These are phyloP conservation scores for Vigna unguiculata DNA, from an alignment of 306 rosid species.

Conservation along the genomic window DNA sequence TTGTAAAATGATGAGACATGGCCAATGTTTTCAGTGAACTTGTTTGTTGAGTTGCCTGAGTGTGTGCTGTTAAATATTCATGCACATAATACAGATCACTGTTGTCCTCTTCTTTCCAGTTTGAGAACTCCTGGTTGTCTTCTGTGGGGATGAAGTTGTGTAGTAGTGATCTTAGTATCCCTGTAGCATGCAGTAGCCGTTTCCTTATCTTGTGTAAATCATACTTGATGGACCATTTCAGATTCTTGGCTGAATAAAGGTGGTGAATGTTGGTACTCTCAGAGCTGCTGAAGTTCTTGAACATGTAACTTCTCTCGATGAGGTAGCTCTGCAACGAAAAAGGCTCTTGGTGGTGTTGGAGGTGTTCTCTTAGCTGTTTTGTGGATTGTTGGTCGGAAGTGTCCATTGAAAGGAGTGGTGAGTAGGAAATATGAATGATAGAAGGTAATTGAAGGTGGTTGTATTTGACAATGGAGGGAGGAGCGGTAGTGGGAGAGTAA, in stretches of 20 bases:
- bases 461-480: conserved; percentile 6
- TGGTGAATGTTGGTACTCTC: neutral
- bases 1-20: conserved; percentile 21
- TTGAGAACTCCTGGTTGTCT: conserved; percentile 35
- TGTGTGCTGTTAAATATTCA: conserved; percentile 20
- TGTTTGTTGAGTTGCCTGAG: conserved; percentile 2
- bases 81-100: neutral
- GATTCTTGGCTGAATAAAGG: conserved; percentile 44
- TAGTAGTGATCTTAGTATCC: conserved; percentile 39
- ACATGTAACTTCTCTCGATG: conserved; percentile 51
- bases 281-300: conserved; percentile 37
- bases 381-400: conserved; percentile 41
- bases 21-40: conserved; percentile 8
- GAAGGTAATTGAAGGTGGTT: conserved; percentile 28
- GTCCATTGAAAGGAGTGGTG: conserved; percentile 41
- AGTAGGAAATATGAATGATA: conserved; percentile 15
- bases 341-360: conserved; percentile 56
- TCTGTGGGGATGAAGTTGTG: conserved; percentile 43
- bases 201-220: conserved; percentile 37
- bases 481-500: conserved; percentile 39
- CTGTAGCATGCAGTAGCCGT: conserved; percentile 40
- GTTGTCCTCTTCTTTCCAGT: conserved; percentile 33
- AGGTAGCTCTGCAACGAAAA: conserved; percentile 46
- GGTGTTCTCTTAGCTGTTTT: conserved; percentile 51
- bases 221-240: conserved; percentile 22